phyloP scores from a whole-genome alignment of 2,329 filamentous ascomycete species.

The Tolypocladium amazonense region DNA sequence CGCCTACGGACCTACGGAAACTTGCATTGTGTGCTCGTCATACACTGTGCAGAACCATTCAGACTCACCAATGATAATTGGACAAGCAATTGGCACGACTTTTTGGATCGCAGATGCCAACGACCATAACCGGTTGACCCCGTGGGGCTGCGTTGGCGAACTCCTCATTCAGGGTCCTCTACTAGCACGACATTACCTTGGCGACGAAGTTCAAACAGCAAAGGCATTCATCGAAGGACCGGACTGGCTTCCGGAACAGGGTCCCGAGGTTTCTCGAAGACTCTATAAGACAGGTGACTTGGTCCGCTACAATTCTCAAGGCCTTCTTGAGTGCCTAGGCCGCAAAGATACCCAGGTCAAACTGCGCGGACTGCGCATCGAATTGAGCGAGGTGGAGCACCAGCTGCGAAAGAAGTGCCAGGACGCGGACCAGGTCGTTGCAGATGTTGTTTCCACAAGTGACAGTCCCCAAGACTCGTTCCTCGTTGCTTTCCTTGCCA shows the following conservation, averaged over 20 bases:
- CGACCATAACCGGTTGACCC: constrained; percentile 7
- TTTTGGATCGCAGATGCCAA: constrained; percentile 13
- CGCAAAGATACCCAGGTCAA: constrained; percentile 30
- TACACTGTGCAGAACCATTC: not conserved
- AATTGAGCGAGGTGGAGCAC: constrained; percentile 7
- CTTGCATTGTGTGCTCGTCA: not conserved
- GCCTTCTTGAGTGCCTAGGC: constrained; percentile 23
- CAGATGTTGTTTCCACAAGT: constrained; percentile 2
- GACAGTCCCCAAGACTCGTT: constrained; percentile 1
- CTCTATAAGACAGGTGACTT: constrained; percentile 15
- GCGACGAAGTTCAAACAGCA: constrained; percentile 10
- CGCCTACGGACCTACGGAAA: constrained; percentile 3
- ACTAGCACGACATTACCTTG: constrained; percentile 12
- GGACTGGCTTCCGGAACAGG: constrained; percentile 17
- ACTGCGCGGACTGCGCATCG: constrained; percentile 31
- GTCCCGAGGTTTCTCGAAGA: not conserved
- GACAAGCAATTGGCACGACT: not conserved
- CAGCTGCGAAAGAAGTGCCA: not conserved
- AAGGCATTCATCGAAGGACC: constrained; percentile 29
- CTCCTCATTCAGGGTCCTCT: constrained; percentile 14
- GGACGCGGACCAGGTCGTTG: not conserved
- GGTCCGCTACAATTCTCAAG: constrained; percentile 17
- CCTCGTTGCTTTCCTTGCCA: constrained; percentile 2
- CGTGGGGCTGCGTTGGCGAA: constrained; percentile 12
- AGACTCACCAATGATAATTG: not conserved